Percentiles rank a stretch among this genome's conserved stretches.
Evolutionary conservation across 306 rosid species (phyloP).

Genomic region (Quercus engelmannii): DNA sequence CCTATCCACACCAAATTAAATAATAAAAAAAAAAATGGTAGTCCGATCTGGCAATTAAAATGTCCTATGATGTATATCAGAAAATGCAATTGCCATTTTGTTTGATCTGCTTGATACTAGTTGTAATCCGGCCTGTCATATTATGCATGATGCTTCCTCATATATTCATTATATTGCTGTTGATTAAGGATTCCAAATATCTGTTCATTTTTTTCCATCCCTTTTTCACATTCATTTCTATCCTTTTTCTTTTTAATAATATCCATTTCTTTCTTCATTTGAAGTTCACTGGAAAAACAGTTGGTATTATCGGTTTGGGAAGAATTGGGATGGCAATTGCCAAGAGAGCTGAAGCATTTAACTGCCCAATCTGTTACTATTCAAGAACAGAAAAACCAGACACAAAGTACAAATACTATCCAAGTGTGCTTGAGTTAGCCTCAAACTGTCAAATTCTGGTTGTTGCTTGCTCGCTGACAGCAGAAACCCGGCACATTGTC

Average conservation of each 20-base stretch:
- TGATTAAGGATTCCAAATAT: neutral
- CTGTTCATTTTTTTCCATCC: neutral
- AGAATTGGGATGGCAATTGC: conserved; percentile 79
- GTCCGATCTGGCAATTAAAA: neutral
- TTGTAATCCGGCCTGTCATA: neutral
- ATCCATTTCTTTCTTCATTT: conserved; percentile 7
- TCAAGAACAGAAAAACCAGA: conserved; percentile 61
- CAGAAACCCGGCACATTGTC: conserved; percentile 57
- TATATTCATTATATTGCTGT: neutral
- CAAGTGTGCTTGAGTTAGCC: conserved; percentile 71
- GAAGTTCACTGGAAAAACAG: conserved; percentile 81
- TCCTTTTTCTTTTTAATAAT: neutral
- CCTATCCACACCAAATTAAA: too few species aligned
- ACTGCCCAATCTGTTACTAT: conserved; percentile 58
- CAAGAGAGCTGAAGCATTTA: conserved; percentile 76
- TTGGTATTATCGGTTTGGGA: conserved; percentile 83
- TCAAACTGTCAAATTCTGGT: conserved; percentile 64
- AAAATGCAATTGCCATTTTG: neutral
- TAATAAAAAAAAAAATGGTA: too few species aligned
- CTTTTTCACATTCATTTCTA: neutral
- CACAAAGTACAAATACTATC: conserved; percentile 61
- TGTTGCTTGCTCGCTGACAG: conserved; percentile 72
- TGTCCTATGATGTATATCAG: neutral
- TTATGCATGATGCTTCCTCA: neutral
- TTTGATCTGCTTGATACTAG: neutral